phyloP scores from a whole-genome alignment of 768 basidiomycete species.

The Cubamyces lactineus region DNA sequence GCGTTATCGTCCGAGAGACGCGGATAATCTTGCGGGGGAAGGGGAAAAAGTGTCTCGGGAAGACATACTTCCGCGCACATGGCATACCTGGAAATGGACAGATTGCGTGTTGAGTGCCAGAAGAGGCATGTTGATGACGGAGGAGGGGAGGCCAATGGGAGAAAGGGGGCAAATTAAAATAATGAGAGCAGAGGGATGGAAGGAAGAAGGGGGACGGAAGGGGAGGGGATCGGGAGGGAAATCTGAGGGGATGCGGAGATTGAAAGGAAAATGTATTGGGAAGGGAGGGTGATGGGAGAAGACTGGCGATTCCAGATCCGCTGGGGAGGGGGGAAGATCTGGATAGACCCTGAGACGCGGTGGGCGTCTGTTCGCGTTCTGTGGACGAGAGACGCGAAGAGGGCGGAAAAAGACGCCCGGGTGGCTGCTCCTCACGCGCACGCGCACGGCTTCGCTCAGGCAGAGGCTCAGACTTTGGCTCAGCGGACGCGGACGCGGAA shows the following conservation, averaged over 20 bases:
- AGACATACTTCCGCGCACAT: constrained; percentile 11
- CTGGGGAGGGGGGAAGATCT: constrained; percentile 10
- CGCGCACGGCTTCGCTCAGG: constrained; percentile 1
- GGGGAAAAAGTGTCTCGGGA: constrained; percentile 15
- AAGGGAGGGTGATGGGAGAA: constrained; percentile 26
- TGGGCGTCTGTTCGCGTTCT: constrained; percentile 4
- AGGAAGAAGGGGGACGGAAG: constrained; percentile 24
- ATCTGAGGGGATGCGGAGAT: constrained; percentile 33
- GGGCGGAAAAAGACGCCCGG: constrained; percentile 3
- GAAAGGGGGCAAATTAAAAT: constrained; percentile 27
- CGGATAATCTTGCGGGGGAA: constrained; percentile 19
- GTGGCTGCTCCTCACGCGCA: constrained; percentile 3
- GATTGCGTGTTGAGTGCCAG: constrained; percentile 26
- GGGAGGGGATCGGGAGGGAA: constrained; percentile 23
- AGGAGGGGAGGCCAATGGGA: constrained; percentile 30
- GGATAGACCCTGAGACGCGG: constrained; percentile 21
- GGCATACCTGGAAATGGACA: constrained; percentile 23
- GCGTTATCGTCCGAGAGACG: constrained; percentile 25
- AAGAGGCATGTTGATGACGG: constrained; percentile 18
- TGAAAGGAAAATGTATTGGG: constrained; percentile 27
- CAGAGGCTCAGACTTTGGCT: neutral
- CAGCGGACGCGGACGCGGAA: neutral
- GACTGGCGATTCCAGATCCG: constrained; percentile 24
- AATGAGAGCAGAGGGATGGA: constrained; percentile 15
- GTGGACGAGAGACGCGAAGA: neutral